These are phyloP conservation scores for Clarireedia monteithiana DNA, from an alignment of 2,329 filamentous ascomycete genomes.

Conservation along the genomic window DNA sequence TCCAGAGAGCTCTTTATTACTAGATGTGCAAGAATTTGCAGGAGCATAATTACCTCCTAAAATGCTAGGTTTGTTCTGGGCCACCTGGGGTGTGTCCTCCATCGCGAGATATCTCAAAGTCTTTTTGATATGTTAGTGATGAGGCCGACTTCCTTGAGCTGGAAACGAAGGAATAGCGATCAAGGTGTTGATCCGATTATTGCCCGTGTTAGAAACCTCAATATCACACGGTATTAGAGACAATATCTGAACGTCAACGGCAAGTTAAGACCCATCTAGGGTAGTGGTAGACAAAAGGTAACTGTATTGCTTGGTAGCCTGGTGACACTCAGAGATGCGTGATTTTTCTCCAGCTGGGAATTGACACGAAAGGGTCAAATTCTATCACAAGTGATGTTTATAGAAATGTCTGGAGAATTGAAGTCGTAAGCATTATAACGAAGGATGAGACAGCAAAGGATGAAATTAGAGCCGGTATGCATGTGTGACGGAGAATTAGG, in stretches of 20 bases:
- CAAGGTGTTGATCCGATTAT: too few relatives aligned
- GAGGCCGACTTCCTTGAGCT: background rate
- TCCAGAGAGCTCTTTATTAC: constrained; percentile 4
- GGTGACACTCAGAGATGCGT: background rate
- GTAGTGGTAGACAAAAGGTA: background rate
- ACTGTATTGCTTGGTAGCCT: background rate
- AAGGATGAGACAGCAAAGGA: too few relatives aligned
- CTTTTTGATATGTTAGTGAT: background rate
- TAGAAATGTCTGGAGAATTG: background rate
- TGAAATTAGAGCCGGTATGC: too few relatives aligned
- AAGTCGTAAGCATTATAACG: background rate
- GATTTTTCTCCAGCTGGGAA: background rate
- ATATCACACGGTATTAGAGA: too few relatives aligned
- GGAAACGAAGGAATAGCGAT: background rate
- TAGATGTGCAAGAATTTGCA: constrained; percentile 1
- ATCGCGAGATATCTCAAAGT: constrained; percentile 8
- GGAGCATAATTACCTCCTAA: constrained; percentile 11
- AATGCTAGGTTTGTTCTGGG: background rate
- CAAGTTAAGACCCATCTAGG: background rate
- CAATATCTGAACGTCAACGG: background rate
- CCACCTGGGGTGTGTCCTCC: background rate
- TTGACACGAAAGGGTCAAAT: background rate
- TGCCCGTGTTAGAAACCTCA: too few relatives aligned
- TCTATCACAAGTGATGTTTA: background rate
- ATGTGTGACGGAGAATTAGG: too few relatives aligned